phyloP scores from a whole-genome alignment of 306 rosid genomes.

The Malus fusca region DNA sequence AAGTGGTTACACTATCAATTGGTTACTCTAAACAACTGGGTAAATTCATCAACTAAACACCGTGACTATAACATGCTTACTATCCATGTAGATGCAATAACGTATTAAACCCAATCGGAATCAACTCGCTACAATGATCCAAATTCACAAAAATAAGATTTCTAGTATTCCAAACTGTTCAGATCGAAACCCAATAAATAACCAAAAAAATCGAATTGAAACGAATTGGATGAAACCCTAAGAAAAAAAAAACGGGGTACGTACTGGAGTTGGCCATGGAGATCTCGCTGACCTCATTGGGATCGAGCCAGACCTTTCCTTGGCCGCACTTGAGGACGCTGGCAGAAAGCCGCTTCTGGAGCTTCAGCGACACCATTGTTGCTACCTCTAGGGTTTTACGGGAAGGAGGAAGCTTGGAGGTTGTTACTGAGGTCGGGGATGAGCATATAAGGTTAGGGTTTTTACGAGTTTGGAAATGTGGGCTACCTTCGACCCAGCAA shows the following conservation, averaged over 20 bases:
- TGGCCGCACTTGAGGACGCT: conserved; percentile 93
- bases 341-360: conserved; percentile 86
- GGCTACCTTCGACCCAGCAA: not conserved
- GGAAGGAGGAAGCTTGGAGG: not conserved
- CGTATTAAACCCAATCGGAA: not conserved
- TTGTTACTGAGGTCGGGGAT: not conserved
- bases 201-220: not conserved
- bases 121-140: not conserved
- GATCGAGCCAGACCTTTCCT: conserved; percentile 97
- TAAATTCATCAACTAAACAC: not conserved
- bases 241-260: not conserved
- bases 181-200: not conserved
- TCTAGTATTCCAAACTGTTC: not conserved
- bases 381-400: conserved; percentile 8
- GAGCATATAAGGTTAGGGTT: not conserved
- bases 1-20: no score
- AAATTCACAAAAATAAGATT: not conserved
- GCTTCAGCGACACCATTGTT: conserved; percentile 86
- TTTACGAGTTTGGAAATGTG: not conserved
- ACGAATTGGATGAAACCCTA: not conserved
- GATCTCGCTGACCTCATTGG: conserved; percentile 81
- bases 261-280: conserved; percentile 95
- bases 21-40: not conserved
- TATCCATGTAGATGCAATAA: not conserved
- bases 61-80: not conserved